These are phyloP conservation scores for Sclerotinia glacialis DNA, from an alignment of 2,329 filamentous ascomycete species.

Conservation along the genomic window DNA sequence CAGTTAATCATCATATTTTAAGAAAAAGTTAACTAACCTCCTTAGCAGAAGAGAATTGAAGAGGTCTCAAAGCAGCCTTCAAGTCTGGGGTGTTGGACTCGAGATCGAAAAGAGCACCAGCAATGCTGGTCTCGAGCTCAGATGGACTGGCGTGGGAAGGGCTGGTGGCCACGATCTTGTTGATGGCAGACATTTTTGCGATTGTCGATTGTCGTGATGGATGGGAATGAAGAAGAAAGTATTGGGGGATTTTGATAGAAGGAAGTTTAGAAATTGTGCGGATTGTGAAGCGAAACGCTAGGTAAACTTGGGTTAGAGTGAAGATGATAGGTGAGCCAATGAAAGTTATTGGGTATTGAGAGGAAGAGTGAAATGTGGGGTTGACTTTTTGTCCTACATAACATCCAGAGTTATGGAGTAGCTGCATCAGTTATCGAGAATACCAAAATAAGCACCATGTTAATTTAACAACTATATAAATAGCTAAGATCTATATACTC, in stretches of 20 bases:
- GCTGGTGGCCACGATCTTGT: constrained; percentile 99
- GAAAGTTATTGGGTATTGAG: no score
- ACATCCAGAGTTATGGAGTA: no score
- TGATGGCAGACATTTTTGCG: constrained; percentile 69
- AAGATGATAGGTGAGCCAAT: not conserved
- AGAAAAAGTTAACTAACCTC: constrained; percentile 72
- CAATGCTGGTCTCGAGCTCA: constrained; percentile 96
- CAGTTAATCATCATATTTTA: not conserved
- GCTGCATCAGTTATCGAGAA: no score
- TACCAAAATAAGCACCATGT: no score
- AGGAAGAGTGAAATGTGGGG: not conserved
- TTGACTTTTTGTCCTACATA: not conserved
- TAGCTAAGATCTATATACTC: no score
- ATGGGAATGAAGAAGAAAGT: constrained; percentile 21
- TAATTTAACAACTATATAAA: no score
- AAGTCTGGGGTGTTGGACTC: constrained; percentile 99
- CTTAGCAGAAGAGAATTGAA: constrained; percentile 98
- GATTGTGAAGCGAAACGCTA: constrained; percentile 13
- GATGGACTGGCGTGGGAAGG: constrained; percentile 93
- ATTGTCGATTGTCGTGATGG: constrained; percentile 30
- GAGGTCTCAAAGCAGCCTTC: constrained; percentile 90
- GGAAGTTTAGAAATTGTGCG: constrained; percentile 14
- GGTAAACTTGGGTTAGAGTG: not conserved
- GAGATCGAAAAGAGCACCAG: constrained; percentile 95
- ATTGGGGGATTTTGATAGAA: constrained; percentile 7